Evolutionary conservation across 805 yeast species (phyloP).

Genomic region (Barnettozyma sp.): DNA sequence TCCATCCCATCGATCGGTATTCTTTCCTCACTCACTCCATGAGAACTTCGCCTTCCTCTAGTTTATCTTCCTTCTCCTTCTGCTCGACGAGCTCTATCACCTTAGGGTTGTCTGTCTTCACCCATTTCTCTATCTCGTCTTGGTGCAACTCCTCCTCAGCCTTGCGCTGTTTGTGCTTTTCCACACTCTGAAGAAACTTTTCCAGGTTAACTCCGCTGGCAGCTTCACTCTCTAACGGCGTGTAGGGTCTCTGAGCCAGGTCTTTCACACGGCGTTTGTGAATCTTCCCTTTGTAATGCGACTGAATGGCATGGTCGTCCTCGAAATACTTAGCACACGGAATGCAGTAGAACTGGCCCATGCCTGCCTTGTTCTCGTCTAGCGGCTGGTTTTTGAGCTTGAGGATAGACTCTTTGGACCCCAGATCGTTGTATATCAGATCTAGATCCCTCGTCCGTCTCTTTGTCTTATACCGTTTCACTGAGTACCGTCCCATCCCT

Average conservation of each 20-base stretch:
- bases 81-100: constrained; percentile 21
- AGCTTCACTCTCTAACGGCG: constrained; percentile 84
- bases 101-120: constrained; percentile 23
- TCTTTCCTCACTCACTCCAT: too few species aligned
- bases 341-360: constrained; percentile 91
- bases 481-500: constrained; percentile 80
- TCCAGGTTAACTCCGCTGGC: constrained; percentile 76
- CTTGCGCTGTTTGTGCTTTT: constrained; percentile 45
- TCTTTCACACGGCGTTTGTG: constrained; percentile 85
- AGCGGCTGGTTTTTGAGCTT: constrained; percentile 71
- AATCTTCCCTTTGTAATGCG: constrained; percentile 67
- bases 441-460: constrained; percentile 83
- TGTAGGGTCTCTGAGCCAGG: constrained; percentile 72
- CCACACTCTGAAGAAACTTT: constrained; percentile 58
- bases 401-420: constrained; percentile 54
- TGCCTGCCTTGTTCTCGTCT: constrained; percentile 87
- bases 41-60: constrained; percentile 22
- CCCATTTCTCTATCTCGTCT: constrained; percentile 32
- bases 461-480: constrained; percentile 81
- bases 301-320: constrained; percentile 59
- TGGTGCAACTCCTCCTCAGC: constrained; percentile 41
- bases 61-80: constrained; percentile 6
- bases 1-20: too few species aligned
- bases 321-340: constrained; percentile 93
- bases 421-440: constrained; percentile 68